A percentile compares a stretch with the other conserved stretches of the same genome.
phyloP scores from a whole-genome alignment of 495 filamentous ascomycete species.

The Aspergillus egyptiacus region DNA sequence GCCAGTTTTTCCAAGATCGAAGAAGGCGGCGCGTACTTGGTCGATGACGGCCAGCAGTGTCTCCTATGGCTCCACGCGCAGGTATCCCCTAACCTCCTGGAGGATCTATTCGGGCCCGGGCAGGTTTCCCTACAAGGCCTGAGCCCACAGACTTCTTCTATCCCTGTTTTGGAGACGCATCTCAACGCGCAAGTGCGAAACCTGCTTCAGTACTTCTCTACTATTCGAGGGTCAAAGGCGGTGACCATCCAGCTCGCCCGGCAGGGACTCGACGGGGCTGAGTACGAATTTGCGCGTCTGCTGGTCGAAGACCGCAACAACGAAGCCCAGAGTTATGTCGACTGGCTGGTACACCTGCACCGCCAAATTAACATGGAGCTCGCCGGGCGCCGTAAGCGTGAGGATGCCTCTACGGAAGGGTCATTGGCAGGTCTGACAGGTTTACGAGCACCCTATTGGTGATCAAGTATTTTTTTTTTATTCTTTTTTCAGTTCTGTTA shows the following conservation, averaged over 20 bases:
- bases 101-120: constrained; percentile 83
- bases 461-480: no score
- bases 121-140: constrained; percentile 65
- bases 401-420: constrained; percentile 51
- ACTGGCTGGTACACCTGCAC: constrained; percentile 96
- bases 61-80: constrained; percentile 83
- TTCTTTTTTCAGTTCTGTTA: constrained; percentile 6
- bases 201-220: constrained; percentile 77
- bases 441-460: constrained; percentile 70
- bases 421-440: constrained; percentile 58
- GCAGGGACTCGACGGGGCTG: constrained; percentile 89
- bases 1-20: constrained; percentile 87
- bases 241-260: constrained; percentile 85
- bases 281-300: constrained; percentile 90
- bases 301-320: constrained; percentile 95
- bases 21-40: constrained; percentile 90
- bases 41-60: constrained; percentile 92
- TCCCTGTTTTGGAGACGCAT: constrained; percentile 81
- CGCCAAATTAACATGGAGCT: constrained; percentile 86
- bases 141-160: constrained; percentile 65
- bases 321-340: constrained; percentile 94
- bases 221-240: constrained; percentile 77
- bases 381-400: constrained; percentile 70
- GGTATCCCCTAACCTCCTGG: constrained; percentile 73
- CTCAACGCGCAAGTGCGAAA: constrained; percentile 94